phyloP scores from a whole-genome alignment of 352 stramenopile genomes.

The Pythium dissotocum region DNA sequence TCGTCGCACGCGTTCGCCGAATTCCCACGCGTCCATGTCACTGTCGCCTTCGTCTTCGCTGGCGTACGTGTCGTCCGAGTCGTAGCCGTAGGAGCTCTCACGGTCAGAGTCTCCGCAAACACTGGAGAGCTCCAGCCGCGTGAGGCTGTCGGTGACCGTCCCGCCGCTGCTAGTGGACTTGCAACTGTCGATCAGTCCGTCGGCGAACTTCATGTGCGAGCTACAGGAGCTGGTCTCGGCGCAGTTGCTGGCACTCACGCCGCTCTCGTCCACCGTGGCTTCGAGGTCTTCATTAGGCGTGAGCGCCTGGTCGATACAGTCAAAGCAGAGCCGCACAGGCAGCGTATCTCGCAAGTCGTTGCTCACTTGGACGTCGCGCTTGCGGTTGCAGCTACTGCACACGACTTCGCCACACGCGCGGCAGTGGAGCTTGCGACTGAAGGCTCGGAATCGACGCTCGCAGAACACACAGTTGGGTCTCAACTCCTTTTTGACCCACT shows the following conservation, averaged over 20 bases:
- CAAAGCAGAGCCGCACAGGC: constrained; percentile 66
- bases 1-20: not conserved
- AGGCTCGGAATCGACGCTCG: constrained; percentile 70
- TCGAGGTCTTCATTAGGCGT: constrained; percentile 13
- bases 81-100: constrained; percentile 34
- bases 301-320: constrained; percentile 75
- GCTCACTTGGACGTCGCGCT: constrained; percentile 50
- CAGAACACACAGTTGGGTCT: constrained; percentile 80
- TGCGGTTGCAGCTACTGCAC: constrained; percentile 70
- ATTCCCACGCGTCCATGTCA: not conserved
- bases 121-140: constrained; percentile 43
- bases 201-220: constrained; percentile 19
- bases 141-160: constrained; percentile 18
- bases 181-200: constrained; percentile 33
- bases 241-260: constrained; percentile 18
- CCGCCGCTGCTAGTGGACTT: constrained; percentile 21
- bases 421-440: constrained; percentile 80
- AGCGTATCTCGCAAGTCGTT: constrained; percentile 30
- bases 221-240: constrained; percentile 29
- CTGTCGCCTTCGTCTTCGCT: constrained; percentile 4
- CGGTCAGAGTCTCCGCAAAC: constrained; percentile 32
- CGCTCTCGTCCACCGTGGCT: not conserved
- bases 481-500: constrained; percentile 75
- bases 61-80: constrained; percentile 15
- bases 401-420: constrained; percentile 79